phyloP scores from a whole-genome alignment of 2,329 filamentous ascomycete genomes.

The Talaromyces atroroseus region DNA sequence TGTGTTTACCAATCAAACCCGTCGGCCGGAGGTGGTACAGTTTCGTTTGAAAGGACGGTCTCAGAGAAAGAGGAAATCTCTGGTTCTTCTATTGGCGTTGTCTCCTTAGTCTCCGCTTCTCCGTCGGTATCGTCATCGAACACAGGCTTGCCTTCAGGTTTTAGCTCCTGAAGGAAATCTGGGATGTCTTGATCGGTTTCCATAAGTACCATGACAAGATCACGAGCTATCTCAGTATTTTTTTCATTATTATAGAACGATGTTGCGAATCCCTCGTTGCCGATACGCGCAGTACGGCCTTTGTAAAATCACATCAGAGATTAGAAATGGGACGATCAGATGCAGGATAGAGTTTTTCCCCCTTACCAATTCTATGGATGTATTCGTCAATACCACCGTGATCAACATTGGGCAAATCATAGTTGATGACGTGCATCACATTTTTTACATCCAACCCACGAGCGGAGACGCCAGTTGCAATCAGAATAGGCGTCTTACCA shows the following conservation, averaged over 20 bases:
- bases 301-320: not conserved
- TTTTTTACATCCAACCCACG: conserved; percentile 85
- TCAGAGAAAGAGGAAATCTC: not conserved
- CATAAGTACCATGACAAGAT: conserved; percentile 73
- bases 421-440: conserved; percentile 90
- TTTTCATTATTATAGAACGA: conserved; percentile 77
- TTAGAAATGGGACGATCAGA: not conserved
- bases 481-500: conserved; percentile 69
- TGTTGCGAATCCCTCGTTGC: conserved; percentile 75
- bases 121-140: conserved; percentile 48
- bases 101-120: not conserved
- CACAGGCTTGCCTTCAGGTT: conserved; percentile 37
- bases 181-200: conserved; percentile 76
- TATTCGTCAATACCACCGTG: conserved; percentile 93
- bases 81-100: not conserved
- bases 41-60: not conserved
- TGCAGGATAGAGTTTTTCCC: not conserved
- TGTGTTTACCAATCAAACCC: conserved; percentile 1
- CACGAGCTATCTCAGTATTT: conserved; percentile 66
- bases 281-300: conserved; percentile 92
- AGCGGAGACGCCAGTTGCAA: conserved; percentile 80
- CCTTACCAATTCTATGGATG: conserved; percentile 80
- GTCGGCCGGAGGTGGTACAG: not conserved
- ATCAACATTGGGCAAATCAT: conserved; percentile 67
- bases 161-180: conserved; percentile 67